Evolutionary conservation across 306 rosid species (phyloP).

Genomic region (Inga laurina): DNA sequence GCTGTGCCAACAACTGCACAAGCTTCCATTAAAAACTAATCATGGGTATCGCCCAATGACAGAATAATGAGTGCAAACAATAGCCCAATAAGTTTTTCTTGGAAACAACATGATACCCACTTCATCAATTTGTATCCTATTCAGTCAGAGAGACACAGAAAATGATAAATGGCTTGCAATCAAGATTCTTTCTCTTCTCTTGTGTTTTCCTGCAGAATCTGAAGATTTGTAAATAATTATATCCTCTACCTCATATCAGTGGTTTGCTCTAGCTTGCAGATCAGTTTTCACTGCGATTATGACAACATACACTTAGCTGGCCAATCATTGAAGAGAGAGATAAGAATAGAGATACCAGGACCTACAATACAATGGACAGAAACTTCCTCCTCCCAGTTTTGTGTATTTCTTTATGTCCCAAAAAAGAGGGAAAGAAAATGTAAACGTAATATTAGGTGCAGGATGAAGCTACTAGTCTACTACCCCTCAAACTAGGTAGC

Average conservation of each 20-base stretch:
- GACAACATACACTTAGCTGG: too few relatives aligned
- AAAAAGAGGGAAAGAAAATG: too few relatives aligned
- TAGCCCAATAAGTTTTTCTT: conserved; percentile 65
- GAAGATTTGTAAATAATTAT: too few relatives aligned
- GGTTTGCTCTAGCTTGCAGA: conserved; percentile 86
- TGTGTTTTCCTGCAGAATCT: too few relatives aligned
- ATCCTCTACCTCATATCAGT: conserved; percentile 66
- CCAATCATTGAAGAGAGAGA: too few relatives aligned
- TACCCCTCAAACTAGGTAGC: too few relatives aligned
- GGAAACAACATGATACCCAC: not conserved
- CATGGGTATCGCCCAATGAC: conserved; percentile 38
- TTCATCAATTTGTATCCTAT: not conserved
- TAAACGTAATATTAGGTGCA: too few relatives aligned
- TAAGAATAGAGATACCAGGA: conserved; percentile 36
- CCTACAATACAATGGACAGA: conserved; percentile 50
- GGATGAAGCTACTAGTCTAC: too few relatives aligned
- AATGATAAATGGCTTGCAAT: not conserved
- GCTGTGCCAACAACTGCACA: conserved; percentile 86
- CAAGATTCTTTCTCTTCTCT: not conserved
- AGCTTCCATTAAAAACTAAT: too few relatives aligned
- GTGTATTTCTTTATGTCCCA: conserved; percentile 27
- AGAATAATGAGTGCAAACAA: conserved; percentile 84
- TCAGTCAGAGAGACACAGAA: not conserved
- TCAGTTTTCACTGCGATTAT: conserved; percentile 72
- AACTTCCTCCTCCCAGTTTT: conserved; percentile 77